phyloP scores from a whole-genome alignment of 805 yeast genomes.

The Candida broadrunensis region DNA sequence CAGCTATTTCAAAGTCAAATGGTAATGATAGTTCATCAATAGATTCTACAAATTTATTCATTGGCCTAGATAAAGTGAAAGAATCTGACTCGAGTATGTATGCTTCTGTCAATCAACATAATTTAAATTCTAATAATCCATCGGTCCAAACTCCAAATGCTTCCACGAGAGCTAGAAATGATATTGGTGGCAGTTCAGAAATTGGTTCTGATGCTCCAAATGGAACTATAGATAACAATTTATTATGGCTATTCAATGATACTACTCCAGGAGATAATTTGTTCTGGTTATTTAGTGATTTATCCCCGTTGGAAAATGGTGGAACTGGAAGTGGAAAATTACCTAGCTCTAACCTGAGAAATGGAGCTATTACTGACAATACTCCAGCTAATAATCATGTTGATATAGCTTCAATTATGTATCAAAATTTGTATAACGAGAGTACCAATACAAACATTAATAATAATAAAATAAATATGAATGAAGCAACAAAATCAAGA shows the following conservation, averaged over 20 bases:
- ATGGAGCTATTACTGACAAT: neutral
- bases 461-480: slow-evolving; percentile 3
- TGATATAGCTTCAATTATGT: slow-evolving; percentile 4
- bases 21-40: neutral
- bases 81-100: neutral
- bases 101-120: neutral
- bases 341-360: neutral
- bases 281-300: slow-evolving; percentile 6
- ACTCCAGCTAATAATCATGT: neutral
- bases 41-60: neutral
- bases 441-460: slow-evolving; percentile 4
- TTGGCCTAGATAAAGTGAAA: neutral
- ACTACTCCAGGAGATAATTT: slow-evolving; percentile 4
- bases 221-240: slow-evolving; percentile 3
- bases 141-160: neutral
- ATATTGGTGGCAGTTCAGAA: no score
- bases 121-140: neutral
- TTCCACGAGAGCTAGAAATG: neutral
- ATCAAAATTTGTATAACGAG: slow-evolving; percentile 6
- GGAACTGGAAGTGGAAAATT: neutral
- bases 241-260: slow-evolving; percentile 7
- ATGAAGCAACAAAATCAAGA: slow-evolving; percentile 3
- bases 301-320: neutral
- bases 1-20: neutral
- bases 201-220: neutral